phyloP scores from a whole-genome alignment of 257 asterid species.

The Jacaranda mimosifolia region DNA sequence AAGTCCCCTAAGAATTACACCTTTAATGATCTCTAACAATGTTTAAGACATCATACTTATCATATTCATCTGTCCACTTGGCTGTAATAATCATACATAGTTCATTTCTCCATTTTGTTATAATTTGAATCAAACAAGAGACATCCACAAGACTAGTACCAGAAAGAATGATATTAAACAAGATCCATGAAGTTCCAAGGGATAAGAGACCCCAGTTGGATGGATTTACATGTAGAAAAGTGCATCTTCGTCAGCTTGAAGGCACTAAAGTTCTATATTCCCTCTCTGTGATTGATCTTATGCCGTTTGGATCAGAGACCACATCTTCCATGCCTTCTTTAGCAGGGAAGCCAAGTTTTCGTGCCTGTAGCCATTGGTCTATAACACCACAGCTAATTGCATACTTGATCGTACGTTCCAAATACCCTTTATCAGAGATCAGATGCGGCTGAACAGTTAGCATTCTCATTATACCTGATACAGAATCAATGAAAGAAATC shows the following conservation, averaged over 20 bases:
- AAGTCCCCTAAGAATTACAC: no score
- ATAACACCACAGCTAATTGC: conserved; percentile 88
- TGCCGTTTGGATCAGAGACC: conserved; percentile 73
- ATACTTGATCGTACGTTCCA: conserved; percentile 72
- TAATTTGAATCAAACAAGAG: no score
- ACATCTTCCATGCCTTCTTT: conserved; percentile 90
- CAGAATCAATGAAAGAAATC: conserved; percentile 12
- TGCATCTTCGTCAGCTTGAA: conserved; percentile 42
- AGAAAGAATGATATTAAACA: background rate
- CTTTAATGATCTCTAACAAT: no score
- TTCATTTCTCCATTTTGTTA: no score
- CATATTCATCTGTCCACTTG: no score
- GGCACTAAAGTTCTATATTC: conserved; percentile 54
- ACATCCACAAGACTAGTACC: background rate
- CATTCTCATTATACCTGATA: conserved; percentile 80
- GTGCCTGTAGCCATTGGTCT: conserved; percentile 88
- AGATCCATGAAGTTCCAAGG: background rate
- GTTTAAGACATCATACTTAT: no score
- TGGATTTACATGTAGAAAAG: background rate
- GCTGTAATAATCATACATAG: no score
- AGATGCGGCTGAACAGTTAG: conserved; percentile 81
- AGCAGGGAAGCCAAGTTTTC: conserved; percentile 78
- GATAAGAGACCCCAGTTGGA: background rate
- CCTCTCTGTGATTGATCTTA: conserved; percentile 76
- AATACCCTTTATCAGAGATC: conserved; percentile 64